Conservation (phyloP, 305 asterid genomes). For the Solanum hybrid region DNA sequence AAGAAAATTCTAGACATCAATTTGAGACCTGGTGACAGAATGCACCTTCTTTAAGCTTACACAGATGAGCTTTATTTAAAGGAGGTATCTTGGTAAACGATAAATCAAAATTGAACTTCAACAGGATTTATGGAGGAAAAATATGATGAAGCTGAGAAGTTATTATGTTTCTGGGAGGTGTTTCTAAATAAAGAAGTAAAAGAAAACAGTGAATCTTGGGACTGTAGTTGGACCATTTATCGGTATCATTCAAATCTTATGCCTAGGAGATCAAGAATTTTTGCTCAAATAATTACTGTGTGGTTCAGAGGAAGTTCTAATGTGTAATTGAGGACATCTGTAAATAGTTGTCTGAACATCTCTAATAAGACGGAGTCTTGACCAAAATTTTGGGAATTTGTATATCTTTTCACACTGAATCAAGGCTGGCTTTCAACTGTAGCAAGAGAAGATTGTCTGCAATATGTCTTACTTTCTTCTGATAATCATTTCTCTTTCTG, state of each 20-base stretch:
- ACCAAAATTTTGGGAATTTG: not conserved
- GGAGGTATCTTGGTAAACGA: not conserved
- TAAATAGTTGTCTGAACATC: not conserved
- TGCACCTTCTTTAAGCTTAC: conserved; percentile 1
- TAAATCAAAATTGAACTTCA: not conserved
- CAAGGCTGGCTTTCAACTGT: not conserved
- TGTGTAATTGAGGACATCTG: not conserved
- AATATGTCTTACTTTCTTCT: not conserved
- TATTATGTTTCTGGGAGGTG: not conserved
- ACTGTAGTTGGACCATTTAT: not conserved
- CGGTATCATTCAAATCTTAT: not conserved
- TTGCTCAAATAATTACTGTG: not conserved
- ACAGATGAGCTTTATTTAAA: not conserved
- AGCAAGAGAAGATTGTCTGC: not conserved
- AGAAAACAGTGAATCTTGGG: not conserved
- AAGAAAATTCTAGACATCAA: not conserved
- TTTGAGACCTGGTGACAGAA: not conserved
- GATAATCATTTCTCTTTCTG: not conserved
- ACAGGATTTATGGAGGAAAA: not conserved
- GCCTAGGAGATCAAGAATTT: not conserved
- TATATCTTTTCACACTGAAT: not conserved
- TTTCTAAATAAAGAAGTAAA: not conserved
- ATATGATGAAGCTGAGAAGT: not conserved
- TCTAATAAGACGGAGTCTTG: not conserved
- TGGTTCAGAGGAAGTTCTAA: not conserved